Conservation (phyloP, 1,284 basidiomycete species). For the Heimioporus retisporus region DNA sequence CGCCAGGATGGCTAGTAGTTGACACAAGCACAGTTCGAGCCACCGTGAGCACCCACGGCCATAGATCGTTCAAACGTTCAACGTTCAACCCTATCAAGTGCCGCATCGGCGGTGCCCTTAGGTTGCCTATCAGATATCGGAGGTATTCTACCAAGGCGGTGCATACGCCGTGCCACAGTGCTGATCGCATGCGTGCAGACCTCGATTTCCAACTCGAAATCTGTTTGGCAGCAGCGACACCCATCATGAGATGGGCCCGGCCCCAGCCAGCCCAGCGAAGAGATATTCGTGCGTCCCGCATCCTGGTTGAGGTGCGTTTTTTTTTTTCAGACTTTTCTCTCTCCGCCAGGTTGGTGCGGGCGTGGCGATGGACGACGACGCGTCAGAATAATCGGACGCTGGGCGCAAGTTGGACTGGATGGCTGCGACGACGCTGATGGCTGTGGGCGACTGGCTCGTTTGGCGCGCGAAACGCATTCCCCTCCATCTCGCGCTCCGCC, state of each 20-base stretch:
- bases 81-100: no score
- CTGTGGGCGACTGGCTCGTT: constrained; percentile 85
- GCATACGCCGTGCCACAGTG: constrained; percentile 29
- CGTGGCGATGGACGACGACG: constrained; percentile 52
- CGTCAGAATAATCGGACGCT: constrained; percentile 46
- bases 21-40: no score
- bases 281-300: neutral
- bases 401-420: constrained; percentile 51
- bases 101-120: no score
- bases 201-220: constrained; percentile 74
- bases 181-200: constrained; percentile 56
- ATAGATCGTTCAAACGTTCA: no score
- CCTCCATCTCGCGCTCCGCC: constrained; percentile 69
- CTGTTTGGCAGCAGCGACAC: constrained; percentile 73
- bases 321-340: no score
- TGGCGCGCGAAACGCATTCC: constrained; percentile 83
- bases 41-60: no score
- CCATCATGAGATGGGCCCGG: constrained; percentile 46
- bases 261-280: neutral
- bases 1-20: no score
- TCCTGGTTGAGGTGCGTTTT: constrained; percentile 11
- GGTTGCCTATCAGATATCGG: constrained; percentile 42
- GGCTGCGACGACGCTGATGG: constrained; percentile 40
- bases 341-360: constrained; percentile 37
- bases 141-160: constrained; percentile 82